Evolutionary conservation across 306 rosid species (phyloP), one percentile per base, ranked within the genome.

Genomic region (Dalbergia cochinchinensis): DNA sequence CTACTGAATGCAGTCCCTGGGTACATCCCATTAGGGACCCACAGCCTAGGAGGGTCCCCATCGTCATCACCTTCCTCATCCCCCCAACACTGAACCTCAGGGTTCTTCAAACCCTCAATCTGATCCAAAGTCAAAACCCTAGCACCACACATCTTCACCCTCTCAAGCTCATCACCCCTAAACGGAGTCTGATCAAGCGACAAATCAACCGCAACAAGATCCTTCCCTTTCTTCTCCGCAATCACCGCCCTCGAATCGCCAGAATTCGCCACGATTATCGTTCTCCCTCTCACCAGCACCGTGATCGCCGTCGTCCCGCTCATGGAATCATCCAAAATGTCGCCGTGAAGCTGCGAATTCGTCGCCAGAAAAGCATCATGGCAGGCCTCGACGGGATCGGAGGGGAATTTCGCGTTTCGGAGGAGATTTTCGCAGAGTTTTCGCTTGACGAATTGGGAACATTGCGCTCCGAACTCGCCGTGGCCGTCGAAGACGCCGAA

Each of bases 11-110:
- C 98, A 3, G 99, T 96, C 60, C 99, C 98, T 11, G 99, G 99
- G 66, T 93, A 96, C 98, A 96, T 93, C 80, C 97, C 97, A 83
- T 96, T 93, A 0, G 98, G 97, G 37, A 96, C 93, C 99, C 99
- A 96, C 73, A 96, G 81, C 78, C 99, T 84, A 0, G 99, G 99
- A 0, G 99, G 99, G 78, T 96, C 99, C 15, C 98, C 99, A 78
- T 93, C 99, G 85, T 96, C 99, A 86, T 96, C 99, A 0, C 83
- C 88, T 89, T 92, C 99, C 73, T 95, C 97, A 9, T 91, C 89
- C 7, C 92, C 99, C 99, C 98, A 96, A 82, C 93, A 91, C 83
- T 84, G 99, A 78, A 93, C 92, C 61, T 93, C 94, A 16, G 98
- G 99, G 76, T 91, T 82, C 90, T 96, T 96, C 58, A 93, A 85